Evolutionary conservation across 2,329 filamentous ascomycete species (phyloP), one percentile per base, ranked within the genome.

Genomic region (Pseudogymnoascus sp.): DNA sequence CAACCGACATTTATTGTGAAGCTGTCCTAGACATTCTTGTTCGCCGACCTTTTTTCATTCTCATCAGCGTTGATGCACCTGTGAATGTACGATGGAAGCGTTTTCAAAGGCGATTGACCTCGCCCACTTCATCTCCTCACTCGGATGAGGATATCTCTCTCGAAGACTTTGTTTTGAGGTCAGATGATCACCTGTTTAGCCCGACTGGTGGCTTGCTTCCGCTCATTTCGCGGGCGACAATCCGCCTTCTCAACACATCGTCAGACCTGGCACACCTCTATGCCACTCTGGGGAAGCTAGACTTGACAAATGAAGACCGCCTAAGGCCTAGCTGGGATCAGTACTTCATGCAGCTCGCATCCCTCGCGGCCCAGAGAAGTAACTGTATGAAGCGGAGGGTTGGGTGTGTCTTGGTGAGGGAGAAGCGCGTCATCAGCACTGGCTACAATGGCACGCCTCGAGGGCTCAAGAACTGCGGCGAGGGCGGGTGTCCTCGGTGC

Each of bases 351-450:
- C 86, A 90, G 41, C 81, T 99, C n/a, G 92, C 94, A 4, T 91
- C 90, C 35, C 84, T 99, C 58, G 94, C 94, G 6, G 90, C 93
- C 0, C 89, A 91, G 68, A 84, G 94, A 66, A 91, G 88, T 72
- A 99, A 99, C 75, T 99, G 94, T 79, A 99, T 99, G 94, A 97
- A 97, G 78, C 84, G 94, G 30, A 86, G 93, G 67, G 94, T 99
- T 1, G 94, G 94, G 6, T 97, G 92, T 76, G 94, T 97, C 5
- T 82, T 99, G 8, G 92, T 97, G 35, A 82, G 88, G 66, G 88
- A 92, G 71, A 87, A 87, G 70, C 85, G 92, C 68, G 94, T 99
- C 66, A 90, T 97, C 68, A 91, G 88, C 72, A 99, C 94, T 0
- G 94, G 94, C 19, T 99, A 99, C 78, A 99, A 99, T 75, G 94